phyloP scores from a whole-genome alignment of 768 basidiomycete genomes.

The Auriculariales sp. region DNA sequence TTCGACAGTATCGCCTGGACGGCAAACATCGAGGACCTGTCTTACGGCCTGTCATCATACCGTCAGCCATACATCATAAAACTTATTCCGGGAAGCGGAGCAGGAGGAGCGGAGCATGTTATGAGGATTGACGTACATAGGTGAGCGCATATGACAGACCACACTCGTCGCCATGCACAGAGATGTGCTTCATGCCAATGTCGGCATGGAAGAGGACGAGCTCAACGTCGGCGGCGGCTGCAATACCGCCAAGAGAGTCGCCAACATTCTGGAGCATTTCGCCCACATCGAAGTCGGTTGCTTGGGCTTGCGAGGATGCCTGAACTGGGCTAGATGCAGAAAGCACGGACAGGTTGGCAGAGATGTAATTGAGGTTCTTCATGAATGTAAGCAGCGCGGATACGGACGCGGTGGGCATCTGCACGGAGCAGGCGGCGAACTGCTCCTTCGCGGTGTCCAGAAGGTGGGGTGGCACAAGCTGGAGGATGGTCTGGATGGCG shows the following conservation, averaged over 20 bases:
- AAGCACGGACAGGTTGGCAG: constrained; percentile 51
- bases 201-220: constrained; percentile 85
- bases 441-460: constrained; percentile 90
- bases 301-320: not conserved
- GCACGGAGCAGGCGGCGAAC: constrained; percentile 76
- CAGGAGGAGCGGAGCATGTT: constrained; percentile 5
- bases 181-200: constrained; percentile 73
- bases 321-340: not conserved
- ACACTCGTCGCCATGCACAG: constrained; percentile 73
- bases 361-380: constrained; percentile 88
- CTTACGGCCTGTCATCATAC: constrained; percentile 82
- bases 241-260: constrained; percentile 72
- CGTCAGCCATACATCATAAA: too few relatives aligned
- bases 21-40: constrained; percentile 61
- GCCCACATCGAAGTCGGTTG: constrained; percentile 72
- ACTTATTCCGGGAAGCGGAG: constrained; percentile 4
- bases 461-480: constrained; percentile 78
- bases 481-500: constrained; percentile 81
- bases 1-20: constrained; percentile 68
- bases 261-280: constrained; percentile 83
- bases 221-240: constrained; percentile 75
- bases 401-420: constrained; percentile 77
- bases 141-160: constrained; percentile 68
- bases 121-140: constrained; percentile 43
- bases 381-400: constrained; percentile 81